Evolutionary conservation across 192 early-diverging fungal genomes (phyloP).

Genomic region (Jimgerdemannia flammicorona): DNA sequence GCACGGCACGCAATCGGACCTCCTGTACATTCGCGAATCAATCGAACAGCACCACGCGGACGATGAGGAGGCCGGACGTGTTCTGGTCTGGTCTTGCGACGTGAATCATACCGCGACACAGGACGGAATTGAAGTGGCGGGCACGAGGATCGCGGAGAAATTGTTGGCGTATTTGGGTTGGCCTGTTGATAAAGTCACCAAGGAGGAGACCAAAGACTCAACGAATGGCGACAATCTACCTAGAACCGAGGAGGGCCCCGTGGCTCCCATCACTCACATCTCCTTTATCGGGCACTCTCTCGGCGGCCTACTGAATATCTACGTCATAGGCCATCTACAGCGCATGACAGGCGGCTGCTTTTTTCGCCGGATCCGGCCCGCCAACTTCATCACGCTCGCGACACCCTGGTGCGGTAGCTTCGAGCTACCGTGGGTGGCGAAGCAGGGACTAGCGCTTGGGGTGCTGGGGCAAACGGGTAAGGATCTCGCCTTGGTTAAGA

Average conservation of each 20-base stretch:
- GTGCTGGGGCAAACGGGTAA: conserved; percentile 47
- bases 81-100: conserved; percentile 29
- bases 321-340: conserved; percentile 35
- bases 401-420: conserved; percentile 39
- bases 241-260: too few species aligned
- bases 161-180: conserved; percentile 32
- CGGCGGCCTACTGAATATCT: conserved; percentile 45
- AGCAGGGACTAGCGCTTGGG: conserved; percentile 25
- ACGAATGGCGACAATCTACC: too few species aligned
- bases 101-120: conserved; percentile 40
- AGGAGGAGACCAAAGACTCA: background rate
- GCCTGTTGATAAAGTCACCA: background rate
- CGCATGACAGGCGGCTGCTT: conserved; percentile 38
- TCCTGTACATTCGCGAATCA: conserved; percentile 37
- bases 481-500: conserved; percentile 28
- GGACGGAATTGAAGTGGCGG: conserved; percentile 42
- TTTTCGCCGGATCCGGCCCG: conserved; percentile 32
- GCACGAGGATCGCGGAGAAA: conserved; percentile 32
- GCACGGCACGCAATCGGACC: conserved; percentile 32
- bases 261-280: conserved; percentile 22
- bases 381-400: conserved; percentile 43
- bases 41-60: conserved; percentile 24
- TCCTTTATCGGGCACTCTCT: conserved; percentile 51
- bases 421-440: conserved; percentile 35
- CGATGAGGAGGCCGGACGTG: conserved; percentile 11